Conservation (phyloP, 2,329 filamentous ascomycete genomes). For the Dendryphion nanum region DNA sequence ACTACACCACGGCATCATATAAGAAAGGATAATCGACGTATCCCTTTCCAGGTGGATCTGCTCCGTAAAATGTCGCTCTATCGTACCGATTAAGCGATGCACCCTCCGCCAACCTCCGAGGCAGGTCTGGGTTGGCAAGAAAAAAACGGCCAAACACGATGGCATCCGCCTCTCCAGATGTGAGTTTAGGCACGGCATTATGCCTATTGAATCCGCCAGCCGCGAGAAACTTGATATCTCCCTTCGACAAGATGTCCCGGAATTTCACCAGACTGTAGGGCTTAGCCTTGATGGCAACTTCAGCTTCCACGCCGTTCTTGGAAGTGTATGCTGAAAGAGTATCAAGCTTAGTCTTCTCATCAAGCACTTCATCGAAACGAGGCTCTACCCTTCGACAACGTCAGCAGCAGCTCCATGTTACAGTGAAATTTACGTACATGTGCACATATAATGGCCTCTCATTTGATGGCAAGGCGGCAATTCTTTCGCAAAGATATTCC, state of each 20-base stretch:
- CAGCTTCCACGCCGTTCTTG: slow-evolving; percentile 28
- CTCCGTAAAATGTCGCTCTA: slow-evolving; percentile 46
- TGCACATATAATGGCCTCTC: slow-evolving; percentile 33
- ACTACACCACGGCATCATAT: slow-evolving; percentile 12
- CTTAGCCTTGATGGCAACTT: slow-evolving; percentile 25
- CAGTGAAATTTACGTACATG: slow-evolving; percentile 22
- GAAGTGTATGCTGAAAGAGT: slow-evolving; percentile 38
- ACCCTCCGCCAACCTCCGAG: slow-evolving; percentile 42
- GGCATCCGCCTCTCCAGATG: slow-evolving; percentile 39
- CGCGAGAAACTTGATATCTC: slow-evolving; percentile 54
- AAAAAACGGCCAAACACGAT: slow-evolving; percentile 48
- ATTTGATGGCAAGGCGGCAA: slow-evolving; percentile 31
- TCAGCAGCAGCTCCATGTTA: slow-evolving; percentile 6
- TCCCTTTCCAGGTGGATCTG: slow-evolving; percentile 35
- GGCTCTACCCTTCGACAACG: slow-evolving; percentile 29
- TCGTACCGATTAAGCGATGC: slow-evolving; percentile 42
- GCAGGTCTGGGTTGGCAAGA: slow-evolving; percentile 48
- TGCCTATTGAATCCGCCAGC: slow-evolving; percentile 55
- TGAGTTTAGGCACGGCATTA: slow-evolving; percentile 52
- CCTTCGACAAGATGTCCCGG: slow-evolving; percentile 48
- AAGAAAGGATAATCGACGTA: slow-evolving; percentile 44
- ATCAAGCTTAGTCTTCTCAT: slow-evolving; percentile 38
- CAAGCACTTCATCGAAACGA: slow-evolving; percentile 37
- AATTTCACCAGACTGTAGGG: slow-evolving; percentile 32
- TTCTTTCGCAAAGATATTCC: slow-evolving; percentile 45